A percentile compares a stretch with the other conserved stretches of the same genome.
Conservation (phyloP, 306 rosid species). For the Bauhinia variegata region DNA sequence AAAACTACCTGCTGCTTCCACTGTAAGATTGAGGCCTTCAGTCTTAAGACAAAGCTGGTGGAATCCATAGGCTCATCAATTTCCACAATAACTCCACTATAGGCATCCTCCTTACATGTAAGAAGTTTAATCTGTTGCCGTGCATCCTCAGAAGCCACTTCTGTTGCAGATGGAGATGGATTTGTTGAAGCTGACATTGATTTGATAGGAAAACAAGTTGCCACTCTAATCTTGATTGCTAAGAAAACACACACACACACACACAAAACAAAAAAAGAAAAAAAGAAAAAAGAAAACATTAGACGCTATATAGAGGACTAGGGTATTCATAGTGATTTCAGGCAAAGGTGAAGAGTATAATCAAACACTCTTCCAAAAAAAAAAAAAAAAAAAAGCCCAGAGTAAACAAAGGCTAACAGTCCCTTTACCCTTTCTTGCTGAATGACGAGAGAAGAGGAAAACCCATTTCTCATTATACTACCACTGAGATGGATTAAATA, state of each 20-base stretch:
- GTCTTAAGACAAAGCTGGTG: constrained; percentile 49
- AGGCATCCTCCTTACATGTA: constrained; percentile 58
- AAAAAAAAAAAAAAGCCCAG: background rate
- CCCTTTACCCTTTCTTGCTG: constrained; percentile 4
- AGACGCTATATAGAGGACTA: constrained; percentile 8
- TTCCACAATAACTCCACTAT: constrained; percentile 79
- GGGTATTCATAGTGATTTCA: constrained; percentile 1
- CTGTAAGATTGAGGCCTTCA: constrained; percentile 63
- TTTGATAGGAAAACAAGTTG: constrained; percentile 21
- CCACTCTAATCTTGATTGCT: constrained; percentile 34
- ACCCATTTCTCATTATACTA: background rate
- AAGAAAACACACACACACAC: background rate
- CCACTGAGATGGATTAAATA: constrained; percentile 8
- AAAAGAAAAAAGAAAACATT: constrained; percentile 11
- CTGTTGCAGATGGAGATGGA: constrained; percentile 37
- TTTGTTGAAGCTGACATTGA: constrained; percentile 35
- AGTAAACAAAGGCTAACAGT: constrained; percentile 18
- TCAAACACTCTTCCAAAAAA: constrained; percentile 23
- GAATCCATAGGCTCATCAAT: constrained; percentile 59
- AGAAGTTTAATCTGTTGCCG: constrained; percentile 51
- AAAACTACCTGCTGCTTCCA: constrained; percentile 79
- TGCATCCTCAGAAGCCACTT: constrained; percentile 38
- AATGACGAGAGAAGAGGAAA: background rate
- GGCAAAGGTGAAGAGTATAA: constrained; percentile 3
- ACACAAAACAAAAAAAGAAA: too few relatives aligned